These are phyloP conservation scores for Lentinula boryana DNA, from an alignment of 768 basidiomycete genomes.

Conservation along the genomic window DNA sequence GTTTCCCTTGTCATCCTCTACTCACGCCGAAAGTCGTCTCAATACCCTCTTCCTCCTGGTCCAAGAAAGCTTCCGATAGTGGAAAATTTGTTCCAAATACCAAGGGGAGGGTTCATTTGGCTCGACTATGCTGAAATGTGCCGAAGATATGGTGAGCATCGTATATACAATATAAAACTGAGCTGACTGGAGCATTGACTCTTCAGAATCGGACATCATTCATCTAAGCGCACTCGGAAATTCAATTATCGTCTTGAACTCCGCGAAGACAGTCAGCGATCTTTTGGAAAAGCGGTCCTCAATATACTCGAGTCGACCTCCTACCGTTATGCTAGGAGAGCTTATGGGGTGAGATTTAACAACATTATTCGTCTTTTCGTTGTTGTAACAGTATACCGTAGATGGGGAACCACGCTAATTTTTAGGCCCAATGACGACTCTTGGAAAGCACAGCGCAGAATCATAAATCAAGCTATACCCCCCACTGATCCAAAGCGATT, in stretches of 20 bases:
- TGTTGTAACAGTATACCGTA: background rate
- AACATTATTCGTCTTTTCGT: background rate
- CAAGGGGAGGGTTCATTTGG: conserved; percentile 11
- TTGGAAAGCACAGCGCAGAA: background rate
- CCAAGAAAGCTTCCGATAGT: conserved; percentile 11
- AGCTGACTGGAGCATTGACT: background rate
- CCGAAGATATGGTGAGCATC: conserved; percentile 9
- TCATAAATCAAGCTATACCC: background rate
- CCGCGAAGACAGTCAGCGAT: conserved; percentile 23
- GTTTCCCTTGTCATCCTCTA: background rate
- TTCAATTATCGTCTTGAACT: conserved; percentile 28
- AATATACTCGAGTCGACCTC: conserved; percentile 25
- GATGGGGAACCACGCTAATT: background rate
- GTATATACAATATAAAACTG: background rate
- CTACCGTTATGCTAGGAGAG: conserved; percentile 8
- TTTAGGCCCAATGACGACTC: conserved; percentile 1
- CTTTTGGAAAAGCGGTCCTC: conserved; percentile 27
- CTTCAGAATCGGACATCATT: conserved; percentile 19
- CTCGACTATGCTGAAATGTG: conserved; percentile 15
- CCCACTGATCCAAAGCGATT: conserved; percentile 4
- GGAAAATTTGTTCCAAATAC: conserved; percentile 14
- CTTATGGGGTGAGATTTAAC: conserved; percentile 6
- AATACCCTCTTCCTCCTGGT: conserved; percentile 10
- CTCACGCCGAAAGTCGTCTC: background rate
- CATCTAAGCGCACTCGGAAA: conserved; percentile 18